Evolutionary conservation across 306 rosid species (phyloP), one percentile per base, ranked within the genome.

Genomic region (Fragaria iinumae): DNA sequence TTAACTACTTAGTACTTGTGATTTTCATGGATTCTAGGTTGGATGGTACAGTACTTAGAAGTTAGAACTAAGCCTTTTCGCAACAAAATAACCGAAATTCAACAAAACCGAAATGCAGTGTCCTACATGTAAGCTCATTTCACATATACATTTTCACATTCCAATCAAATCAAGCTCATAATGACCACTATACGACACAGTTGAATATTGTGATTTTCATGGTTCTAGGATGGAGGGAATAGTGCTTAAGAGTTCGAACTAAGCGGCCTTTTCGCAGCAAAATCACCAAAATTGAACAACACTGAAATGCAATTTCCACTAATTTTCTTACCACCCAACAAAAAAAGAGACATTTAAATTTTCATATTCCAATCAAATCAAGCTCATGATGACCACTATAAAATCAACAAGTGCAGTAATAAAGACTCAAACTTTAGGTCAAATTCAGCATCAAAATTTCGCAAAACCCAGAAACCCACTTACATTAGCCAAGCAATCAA

Each of bases 401-500:
- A 21, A 36, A 39, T 0, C n/a, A 41, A 68, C 20, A 69, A 69
- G 1, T 1, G 5, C 69, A 14, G 25, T 36, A 65, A 11, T 65
- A 65, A 65, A 65, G 11, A 65, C 47, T 16, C 69, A 36, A 36
- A 34, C 11, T 65, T 65, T 65, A 65, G 69, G 69, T 17, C 69
- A 65, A 34, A 36, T 36, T 36, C 45, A 36, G 1, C 39, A 18
- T 36, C 25, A 73, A 53, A 72, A 11, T 50, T 8, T 64, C 62
- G 66, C 63, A 71, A 63, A 64, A 76, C 49, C 60, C 29, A 20
- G 16, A 25, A 34, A 23, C 38, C 48, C 32, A 47, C 91, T 80
- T 67, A 91, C 96, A 36, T 75, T 48, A 8, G 91, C 84, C 75
- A 94, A 78, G 56, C 63, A 78, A 56, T 80, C 78, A 59, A 47